Percentiles rank a stretch among this genome's conserved stretches.
phyloP scores from a whole-genome alignment of 1,284 basidiomycete species.

The Tylopilus microsporus region DNA sequence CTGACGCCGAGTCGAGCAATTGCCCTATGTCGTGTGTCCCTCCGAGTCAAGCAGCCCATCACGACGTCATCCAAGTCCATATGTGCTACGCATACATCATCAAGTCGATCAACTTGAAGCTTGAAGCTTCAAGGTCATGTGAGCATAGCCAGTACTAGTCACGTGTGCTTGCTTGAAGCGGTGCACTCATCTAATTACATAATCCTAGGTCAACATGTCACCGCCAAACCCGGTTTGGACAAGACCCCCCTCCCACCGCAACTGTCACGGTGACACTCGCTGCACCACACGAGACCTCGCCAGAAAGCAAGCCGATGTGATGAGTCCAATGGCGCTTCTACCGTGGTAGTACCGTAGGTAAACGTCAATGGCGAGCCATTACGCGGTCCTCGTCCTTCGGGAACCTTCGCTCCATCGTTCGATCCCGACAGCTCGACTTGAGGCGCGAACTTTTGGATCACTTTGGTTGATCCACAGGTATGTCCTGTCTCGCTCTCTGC shows the following conservation, averaged over 20 bases:
- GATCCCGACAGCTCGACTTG: conserved; percentile 37
- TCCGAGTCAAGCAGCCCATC: no score
- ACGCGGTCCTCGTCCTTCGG: conserved; percentile 30
- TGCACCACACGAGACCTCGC: conserved; percentile 7
- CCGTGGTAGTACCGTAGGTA: conserved; percentile 31
- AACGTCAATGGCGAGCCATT: conserved; percentile 33
- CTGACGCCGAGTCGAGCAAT: no score
- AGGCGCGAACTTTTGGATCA: conserved; percentile 87
- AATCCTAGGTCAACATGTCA: neutral
- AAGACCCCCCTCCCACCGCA: conserved; percentile 10
- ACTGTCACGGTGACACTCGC: neutral
- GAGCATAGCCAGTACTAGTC: no score
- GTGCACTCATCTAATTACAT: no score
- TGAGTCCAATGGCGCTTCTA: conserved; percentile 14
- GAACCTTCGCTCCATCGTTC: conserved; percentile 13
- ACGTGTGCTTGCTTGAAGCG: no score
- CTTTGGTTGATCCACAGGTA: conserved; percentile 76
- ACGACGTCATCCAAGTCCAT: no score
- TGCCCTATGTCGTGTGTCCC: no score
- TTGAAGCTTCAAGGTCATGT: no score
- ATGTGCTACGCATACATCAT: no score
- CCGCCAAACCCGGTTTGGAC: conserved; percentile 26
- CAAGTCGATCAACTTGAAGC: no score
- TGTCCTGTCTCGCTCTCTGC: conserved; percentile 20
- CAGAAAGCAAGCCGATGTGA: conserved; percentile 4